Conservation (phyloP, 2,329 filamentous ascomycete species). For the Aspergillus japonicus region DNA sequence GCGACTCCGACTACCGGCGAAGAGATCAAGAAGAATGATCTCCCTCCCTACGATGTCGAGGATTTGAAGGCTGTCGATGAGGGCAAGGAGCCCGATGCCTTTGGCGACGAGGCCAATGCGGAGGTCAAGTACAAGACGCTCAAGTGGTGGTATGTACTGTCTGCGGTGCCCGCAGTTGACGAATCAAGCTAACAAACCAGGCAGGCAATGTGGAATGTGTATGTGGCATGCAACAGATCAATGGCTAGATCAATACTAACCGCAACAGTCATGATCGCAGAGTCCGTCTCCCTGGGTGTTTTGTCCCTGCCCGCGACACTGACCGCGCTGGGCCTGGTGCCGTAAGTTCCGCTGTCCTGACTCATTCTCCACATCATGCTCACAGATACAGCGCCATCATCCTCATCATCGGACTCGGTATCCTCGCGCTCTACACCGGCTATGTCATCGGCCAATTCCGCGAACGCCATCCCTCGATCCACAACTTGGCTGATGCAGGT, state of each 20-base stretch:
- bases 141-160: constrained; percentile 36
- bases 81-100: constrained; percentile 25
- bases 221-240: constrained; percentile 6
- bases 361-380: constrained; percentile 1
- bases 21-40: constrained; percentile 14
- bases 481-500: constrained; percentile 67
- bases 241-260: not conserved
- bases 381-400: constrained; percentile 46
- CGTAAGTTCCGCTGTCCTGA: constrained; percentile 30
- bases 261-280: constrained; percentile 52
- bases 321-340: constrained; percentile 52
- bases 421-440: constrained; percentile 59
- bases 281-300: constrained; percentile 58
- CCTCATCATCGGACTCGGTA: constrained; percentile 54
- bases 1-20: constrained; percentile 10
- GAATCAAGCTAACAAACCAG: constrained; percentile 35
- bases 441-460: constrained; percentile 61
- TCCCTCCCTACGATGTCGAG: constrained; percentile 10
- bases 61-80: constrained; percentile 16
- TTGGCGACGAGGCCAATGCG: constrained; percentile 32
- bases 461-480: constrained; percentile 57
- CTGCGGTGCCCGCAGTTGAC: not conserved
- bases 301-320: constrained; percentile 55
- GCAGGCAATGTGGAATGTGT: constrained; percentile 40
- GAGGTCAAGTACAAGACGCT: constrained; percentile 51